These are phyloP conservation scores for Rhodotorula paludigena DNA, from an alignment of 768 basidiomycete species.

Conservation along the genomic window DNA sequence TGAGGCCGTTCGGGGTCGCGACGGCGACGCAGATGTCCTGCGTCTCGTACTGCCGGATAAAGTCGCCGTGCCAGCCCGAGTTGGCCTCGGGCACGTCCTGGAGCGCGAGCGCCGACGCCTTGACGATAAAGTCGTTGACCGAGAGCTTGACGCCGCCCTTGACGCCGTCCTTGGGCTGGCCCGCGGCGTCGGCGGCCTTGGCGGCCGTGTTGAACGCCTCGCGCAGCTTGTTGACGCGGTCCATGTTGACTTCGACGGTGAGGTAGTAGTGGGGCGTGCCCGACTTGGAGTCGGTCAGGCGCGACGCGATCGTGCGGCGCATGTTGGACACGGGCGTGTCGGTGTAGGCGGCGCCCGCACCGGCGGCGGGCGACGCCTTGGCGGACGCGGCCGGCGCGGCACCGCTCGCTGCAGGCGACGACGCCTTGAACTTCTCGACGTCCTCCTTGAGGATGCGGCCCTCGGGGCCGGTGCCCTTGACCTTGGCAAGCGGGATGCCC, in stretches of 20 bases:
- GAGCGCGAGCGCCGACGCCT: slow-evolving; percentile 84
- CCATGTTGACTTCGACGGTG: slow-evolving; percentile 93
- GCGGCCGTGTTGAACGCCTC: slow-evolving; percentile 76
- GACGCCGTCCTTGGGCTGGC: slow-evolving; percentile 59
- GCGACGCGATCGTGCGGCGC: slow-evolving; percentile 84
- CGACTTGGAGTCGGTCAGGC: slow-evolving; percentile 88
- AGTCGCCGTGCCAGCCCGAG: slow-evolving; percentile 94
- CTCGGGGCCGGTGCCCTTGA: slow-evolving; percentile 89
- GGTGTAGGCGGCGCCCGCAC: slow-evolving; percentile 56
- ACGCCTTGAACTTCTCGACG: slow-evolving; percentile 78
- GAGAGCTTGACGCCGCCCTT: slow-evolving; percentile 64
- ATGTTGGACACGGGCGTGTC: slow-evolving; percentile 90
- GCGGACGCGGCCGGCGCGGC: slow-evolving; percentile 49
- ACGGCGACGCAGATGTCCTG: slow-evolving; percentile 97
- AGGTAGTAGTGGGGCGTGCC: slow-evolving; percentile 96
- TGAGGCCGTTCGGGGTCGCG: slow-evolving; percentile 88
- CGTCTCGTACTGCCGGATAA: slow-evolving; percentile 95
- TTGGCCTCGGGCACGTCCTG: slow-evolving; percentile 95
- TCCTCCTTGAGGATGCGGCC: slow-evolving; percentile 93
- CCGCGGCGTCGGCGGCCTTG: slow-evolving; percentile 57
- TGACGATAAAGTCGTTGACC: slow-evolving; percentile 97
- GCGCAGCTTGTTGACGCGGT: slow-evolving; percentile 85
- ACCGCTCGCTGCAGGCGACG: slow-evolving; percentile 41
- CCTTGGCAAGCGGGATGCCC: slow-evolving; percentile 78
- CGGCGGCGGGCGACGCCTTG: slow-evolving; percentile 54